These are phyloP conservation scores for Yamadazyma sp. DNA, from an alignment of 1,139 yeast genomes.

Conservation along the genomic window DNA sequence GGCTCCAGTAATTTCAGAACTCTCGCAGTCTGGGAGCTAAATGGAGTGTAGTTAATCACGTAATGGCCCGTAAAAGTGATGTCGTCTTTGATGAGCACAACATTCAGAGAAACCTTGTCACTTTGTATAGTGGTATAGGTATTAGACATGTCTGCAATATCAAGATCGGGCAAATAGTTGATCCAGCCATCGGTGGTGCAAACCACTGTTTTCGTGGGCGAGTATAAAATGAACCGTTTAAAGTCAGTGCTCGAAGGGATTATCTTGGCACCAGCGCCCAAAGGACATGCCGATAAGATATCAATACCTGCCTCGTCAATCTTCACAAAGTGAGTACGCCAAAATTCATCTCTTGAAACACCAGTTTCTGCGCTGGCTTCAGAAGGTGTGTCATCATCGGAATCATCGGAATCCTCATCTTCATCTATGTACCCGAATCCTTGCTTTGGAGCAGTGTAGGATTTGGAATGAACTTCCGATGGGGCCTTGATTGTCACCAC, in stretches of 20 bases:
- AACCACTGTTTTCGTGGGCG: constrained; percentile 6
- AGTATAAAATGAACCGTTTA: constrained; percentile 7
- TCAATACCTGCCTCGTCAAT: constrained; percentile 11
- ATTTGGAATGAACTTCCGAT: too few relatives aligned
- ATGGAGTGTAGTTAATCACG: constrained; percentile 13
- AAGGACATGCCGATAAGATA: constrained; percentile 8
- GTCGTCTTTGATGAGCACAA: constrained; percentile 24
- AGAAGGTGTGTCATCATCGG: constrained; percentile 4
- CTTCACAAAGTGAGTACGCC: not conserved
- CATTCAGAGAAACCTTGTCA: constrained; percentile 8
- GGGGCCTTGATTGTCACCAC: too few relatives aligned
- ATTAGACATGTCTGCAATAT: constrained; percentile 2
- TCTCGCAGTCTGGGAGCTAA: not conserved
- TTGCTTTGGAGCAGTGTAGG: constrained; percentile 28
- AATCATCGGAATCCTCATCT: constrained; percentile 17
- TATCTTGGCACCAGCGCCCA: constrained; percentile 3
- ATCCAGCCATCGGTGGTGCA: constrained; percentile 12
- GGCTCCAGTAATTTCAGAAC: not conserved
- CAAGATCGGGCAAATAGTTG: constrained; percentile 5
- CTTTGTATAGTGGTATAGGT: constrained; percentile 8
- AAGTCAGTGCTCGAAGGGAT: constrained; percentile 6
- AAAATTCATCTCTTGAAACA: not conserved
- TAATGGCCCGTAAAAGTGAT: constrained; percentile 27
- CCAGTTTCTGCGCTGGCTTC: constrained; percentile 2
- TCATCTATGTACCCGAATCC: constrained; percentile 44